Conservation (phyloP, 73 alveolate species). For the Durusdinium trenchii region DNA sequence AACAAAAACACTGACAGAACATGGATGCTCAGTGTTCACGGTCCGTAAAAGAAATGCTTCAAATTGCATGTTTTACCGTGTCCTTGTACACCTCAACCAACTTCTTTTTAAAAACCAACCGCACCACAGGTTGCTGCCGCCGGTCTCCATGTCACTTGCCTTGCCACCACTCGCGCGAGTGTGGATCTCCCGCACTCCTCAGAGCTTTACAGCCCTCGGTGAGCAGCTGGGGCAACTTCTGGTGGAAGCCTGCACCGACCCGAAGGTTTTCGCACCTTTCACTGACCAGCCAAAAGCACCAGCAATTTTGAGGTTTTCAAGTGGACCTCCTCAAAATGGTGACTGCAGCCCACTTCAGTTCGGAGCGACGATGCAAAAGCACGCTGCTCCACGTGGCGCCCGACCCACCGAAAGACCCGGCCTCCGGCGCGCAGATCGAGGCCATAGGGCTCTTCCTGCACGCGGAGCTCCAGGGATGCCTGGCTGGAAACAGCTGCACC, state of each 20-base stretch:
- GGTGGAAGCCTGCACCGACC: constrained; percentile 32
- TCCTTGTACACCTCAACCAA: background rate
- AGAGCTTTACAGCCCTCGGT: background rate
- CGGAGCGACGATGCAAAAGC: too few species aligned
- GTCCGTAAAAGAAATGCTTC: background rate
- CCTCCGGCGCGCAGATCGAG: constrained; percentile 87
- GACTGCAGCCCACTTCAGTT: too few species aligned
- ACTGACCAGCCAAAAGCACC: background rate
- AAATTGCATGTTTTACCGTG: background rate
- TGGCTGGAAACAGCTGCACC: too few species aligned
- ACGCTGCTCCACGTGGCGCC: background rate
- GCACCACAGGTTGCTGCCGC: background rate
- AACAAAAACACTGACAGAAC: background rate
- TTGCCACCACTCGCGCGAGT: constrained; percentile 1
- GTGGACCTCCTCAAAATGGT: background rate
- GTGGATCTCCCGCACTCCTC: background rate
- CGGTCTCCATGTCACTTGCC: background rate
- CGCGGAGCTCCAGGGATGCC: constrained; percentile 84
- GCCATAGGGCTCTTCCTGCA: constrained; percentile 68
- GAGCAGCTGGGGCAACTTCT: constrained; percentile 62
- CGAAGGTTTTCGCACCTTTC: background rate
- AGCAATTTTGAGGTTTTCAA: background rate
- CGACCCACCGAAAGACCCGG: background rate
- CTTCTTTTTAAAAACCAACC: background rate
- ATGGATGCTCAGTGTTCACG: background rate